A percentile compares a stretch with the other conserved stretches of the same genome.
phyloP scores from a whole-genome alignment of 805 yeast species.

The Metschnikowia reukaufii region DNA sequence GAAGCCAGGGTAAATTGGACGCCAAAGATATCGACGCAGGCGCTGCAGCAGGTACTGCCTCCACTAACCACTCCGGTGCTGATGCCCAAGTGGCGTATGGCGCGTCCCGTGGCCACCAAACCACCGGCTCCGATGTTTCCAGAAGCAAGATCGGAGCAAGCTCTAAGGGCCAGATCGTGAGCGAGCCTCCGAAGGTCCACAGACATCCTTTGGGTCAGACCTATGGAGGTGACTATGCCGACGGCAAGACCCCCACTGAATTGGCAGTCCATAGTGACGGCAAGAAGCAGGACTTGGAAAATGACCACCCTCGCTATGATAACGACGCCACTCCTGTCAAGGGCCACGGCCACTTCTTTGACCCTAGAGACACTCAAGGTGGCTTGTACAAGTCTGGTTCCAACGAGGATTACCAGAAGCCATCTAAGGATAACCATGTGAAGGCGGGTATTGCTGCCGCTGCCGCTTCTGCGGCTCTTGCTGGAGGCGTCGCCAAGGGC shows the following conservation, averaged over 20 bases:
- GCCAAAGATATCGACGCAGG: conserved; percentile 9
- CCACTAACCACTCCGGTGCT: background rate
- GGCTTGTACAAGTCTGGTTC: conserved; percentile 23
- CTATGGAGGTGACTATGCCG: conserved; percentile 35
- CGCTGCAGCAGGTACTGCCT: conserved; percentile 14
- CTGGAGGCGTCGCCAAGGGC: conserved; percentile 18
- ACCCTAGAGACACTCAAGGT: conserved; percentile 40
- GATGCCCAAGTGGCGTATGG: conserved; percentile 4
- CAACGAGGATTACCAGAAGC: background rate
- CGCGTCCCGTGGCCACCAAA: conserved; percentile 5
- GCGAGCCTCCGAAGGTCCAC: conserved; percentile 31
- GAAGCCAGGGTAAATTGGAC: conserved; percentile 4
- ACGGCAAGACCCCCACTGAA: conserved; percentile 33
- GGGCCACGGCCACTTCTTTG: conserved; percentile 35
- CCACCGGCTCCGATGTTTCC: conserved; percentile 2
- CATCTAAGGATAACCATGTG: background rate
- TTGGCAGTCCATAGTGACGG: conserved; percentile 9
- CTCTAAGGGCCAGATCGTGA: conserved; percentile 27
- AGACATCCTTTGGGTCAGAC: conserved; percentile 31
- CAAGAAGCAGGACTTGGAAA: conserved; percentile 13
- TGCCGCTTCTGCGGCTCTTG: conserved; percentile 12
- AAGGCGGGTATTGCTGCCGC: conserved; percentile 15
- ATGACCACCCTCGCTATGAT: conserved; percentile 29
- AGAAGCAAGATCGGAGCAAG: conserved; percentile 7
- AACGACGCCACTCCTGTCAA: conserved; percentile 28